Percentiles rank a stretch among this genome's conserved stretches.
Evolutionary conservation across 2,329 filamentous ascomycete species (phyloP).

Genomic region (Thyridium curvatum): DNA sequence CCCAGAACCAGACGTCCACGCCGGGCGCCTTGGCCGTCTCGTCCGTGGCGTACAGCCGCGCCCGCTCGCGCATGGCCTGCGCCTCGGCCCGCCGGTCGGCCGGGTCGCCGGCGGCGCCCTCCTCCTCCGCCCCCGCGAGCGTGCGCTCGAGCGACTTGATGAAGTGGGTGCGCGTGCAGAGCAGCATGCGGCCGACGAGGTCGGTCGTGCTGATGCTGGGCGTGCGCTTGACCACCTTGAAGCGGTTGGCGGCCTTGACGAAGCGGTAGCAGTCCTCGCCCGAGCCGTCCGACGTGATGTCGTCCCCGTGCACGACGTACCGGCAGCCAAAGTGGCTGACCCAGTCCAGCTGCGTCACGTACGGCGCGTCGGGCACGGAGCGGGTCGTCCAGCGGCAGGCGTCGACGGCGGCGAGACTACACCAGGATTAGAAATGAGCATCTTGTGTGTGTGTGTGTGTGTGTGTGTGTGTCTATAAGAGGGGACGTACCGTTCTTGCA

Average conservation of each 20-base stretch:
- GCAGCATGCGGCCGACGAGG: constrained; percentile 93
- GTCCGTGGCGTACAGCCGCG: constrained; percentile 83
- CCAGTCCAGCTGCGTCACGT: constrained; percentile 90
- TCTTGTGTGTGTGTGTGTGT: not conserved
- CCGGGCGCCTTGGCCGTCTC: constrained; percentile 73
- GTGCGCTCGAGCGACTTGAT: constrained; percentile 70
- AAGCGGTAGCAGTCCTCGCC: constrained; percentile 97
- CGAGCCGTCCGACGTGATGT: constrained; percentile 62
- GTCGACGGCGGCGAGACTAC: constrained; percentile 80
- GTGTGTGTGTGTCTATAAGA: constrained; percentile 4
- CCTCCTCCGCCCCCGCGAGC: constrained; percentile 66
- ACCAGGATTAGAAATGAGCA: not conserved
- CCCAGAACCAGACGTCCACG: constrained; percentile 82
- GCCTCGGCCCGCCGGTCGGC: constrained; percentile 58
- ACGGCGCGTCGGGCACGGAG: constrained; percentile 79
- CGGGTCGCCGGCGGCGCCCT: constrained; percentile 62
- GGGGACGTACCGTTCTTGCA: constrained; percentile 65
- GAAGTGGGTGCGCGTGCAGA: constrained; percentile 93
- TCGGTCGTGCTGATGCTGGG: constrained; percentile 97
- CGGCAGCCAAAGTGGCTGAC: constrained; percentile 92
- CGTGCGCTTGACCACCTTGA: constrained; percentile 95
- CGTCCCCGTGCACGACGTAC: constrained; percentile 50
- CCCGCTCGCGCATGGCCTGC: constrained; percentile 66
- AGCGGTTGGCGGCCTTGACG: constrained; percentile 87
- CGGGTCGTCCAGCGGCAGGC: constrained; percentile 92